Base-by-base conservation (phyloP, 352 stramenopile species). In the Globisporangium paroecandrum region DNA sequence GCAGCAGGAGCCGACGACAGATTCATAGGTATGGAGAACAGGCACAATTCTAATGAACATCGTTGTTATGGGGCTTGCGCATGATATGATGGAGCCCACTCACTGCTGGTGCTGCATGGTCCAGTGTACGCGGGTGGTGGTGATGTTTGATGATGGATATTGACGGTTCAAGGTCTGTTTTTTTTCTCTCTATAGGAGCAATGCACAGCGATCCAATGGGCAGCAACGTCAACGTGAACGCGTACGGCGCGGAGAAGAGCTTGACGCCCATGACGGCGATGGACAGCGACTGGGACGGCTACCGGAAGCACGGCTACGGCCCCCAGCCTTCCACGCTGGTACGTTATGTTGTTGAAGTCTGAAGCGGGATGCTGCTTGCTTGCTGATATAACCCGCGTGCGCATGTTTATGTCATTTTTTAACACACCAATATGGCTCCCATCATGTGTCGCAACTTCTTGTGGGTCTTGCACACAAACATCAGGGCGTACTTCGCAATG, bases 401-500 rank as follows among this genome's bases (percentile, higher is more conserved):
- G 55, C 55, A 61, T 46, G 34, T 61, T 61, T 61, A 61, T 61
- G 29, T 61, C 55, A 47, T 61, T 13, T 24, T 24, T 22, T 27
- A 29, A 60, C 34, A 13, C 22, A 56, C 2, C 34, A n/a, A 24
- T 46, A 24, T 38, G 57, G 41, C 24, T 59, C 12, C 2, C 10
- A 24, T 41, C 38, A 49, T 63, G 54, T 41, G 8, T 49, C 54
- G 29, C 6, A 8, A 8, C 18, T 12, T 24, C 43, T 72, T 12
- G 20, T 18, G 61, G 32, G n/a, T 25, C 25, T 58, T 56, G 49
- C 63, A 34, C 9, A 46, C 38, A 20, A 46, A 24, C 18, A 51
- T 24, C 61, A 91, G 82, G 75, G 81, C 49, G 79, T 88, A 65
- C 32, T 85, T 27, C 81, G 86, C 10, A 93, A 90, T 36, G 83